These are phyloP conservation scores for Flaveria robusta DNA, from an alignment of 129 eudicot species.

Conservation along the genomic window DNA sequence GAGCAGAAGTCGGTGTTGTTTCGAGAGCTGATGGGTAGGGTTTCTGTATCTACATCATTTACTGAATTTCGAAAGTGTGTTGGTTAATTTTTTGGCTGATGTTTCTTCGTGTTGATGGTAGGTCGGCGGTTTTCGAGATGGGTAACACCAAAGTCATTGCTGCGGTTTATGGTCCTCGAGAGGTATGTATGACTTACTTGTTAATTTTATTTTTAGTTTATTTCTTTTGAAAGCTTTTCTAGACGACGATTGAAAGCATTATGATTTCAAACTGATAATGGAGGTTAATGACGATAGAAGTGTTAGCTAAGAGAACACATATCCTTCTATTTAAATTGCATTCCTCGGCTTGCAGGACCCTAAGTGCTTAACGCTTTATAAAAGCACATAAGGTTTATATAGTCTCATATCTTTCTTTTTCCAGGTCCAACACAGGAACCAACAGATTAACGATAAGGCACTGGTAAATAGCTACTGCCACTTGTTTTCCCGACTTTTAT, in stretches of 20 bases:
- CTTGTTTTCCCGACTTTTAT: neutral
- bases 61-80: too few relatives aligned
- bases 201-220: neutral
- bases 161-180: constrained; percentile 96
- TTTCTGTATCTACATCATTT: too few relatives aligned
- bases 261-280: too few relatives aligned
- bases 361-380: too few relatives aligned
- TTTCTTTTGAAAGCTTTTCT: too few relatives aligned
- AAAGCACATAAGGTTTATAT: neutral
- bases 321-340: neutral
- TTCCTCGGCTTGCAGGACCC: too few relatives aligned
- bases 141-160: constrained; percentile 98
- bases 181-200: constrained; percentile 49
- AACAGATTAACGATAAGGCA: constrained; percentile 72
- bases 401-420: constrained; percentile 9
- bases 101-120: constrained; percentile 22
- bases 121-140: constrained; percentile 94
- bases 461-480: constrained; percentile 56
- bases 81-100: too few relatives aligned
- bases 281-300: too few relatives aligned
- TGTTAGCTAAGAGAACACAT: too few relatives aligned
- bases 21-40: constrained; percentile 74
- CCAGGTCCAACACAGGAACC: constrained; percentile 80
- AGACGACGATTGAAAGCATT: too few relatives aligned
- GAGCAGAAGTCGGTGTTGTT: constrained; percentile 81